Conservation (phyloP, 1,139 yeast genomes). For the Kluyveromyces marxianus region DNA sequence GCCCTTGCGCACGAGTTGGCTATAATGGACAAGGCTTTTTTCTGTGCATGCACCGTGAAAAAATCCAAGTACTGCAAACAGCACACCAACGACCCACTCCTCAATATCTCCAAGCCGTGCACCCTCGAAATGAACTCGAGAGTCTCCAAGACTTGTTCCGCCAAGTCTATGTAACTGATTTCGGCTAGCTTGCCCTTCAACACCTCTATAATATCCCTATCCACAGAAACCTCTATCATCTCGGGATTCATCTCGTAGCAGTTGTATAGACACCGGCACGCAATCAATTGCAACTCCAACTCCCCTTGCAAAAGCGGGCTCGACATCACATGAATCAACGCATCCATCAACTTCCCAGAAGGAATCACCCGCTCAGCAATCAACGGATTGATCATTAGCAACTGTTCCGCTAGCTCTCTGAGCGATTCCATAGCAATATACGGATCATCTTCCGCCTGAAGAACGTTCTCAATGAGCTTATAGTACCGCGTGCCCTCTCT, state of each 20-base stretch:
- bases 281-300: constrained; percentile 71
- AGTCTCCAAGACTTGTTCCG: constrained; percentile 85
- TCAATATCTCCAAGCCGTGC: constrained; percentile 43
- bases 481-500: constrained; percentile 16
- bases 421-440: constrained; percentile 49
- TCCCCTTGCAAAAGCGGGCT: constrained; percentile 56
- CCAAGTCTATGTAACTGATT: constrained; percentile 78
- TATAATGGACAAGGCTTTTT: constrained; percentile 71
- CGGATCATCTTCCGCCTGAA: constrained; percentile 36
- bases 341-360: constrained; percentile 45
- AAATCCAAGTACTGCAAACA: constrained; percentile 77
- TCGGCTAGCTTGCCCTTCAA: constrained; percentile 63
- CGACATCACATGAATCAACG: constrained; percentile 51
- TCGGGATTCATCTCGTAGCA: constrained; percentile 71
- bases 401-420: constrained; percentile 53
- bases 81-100: constrained; percentile 57
- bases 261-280: constrained; percentile 81
- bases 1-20: constrained; percentile 64
- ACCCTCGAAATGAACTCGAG: constrained; percentile 60
- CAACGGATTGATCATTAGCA: constrained; percentile 61
- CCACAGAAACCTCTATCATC: constrained; percentile 56
- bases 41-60: constrained; percentile 81
- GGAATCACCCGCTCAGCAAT: constrained; percentile 63
- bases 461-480: constrained; percentile 23
- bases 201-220: constrained; percentile 58